Conservation (phyloP, 2,329 filamentous ascomycete genomes). For the Phaeoacremonium minimum region DNA sequence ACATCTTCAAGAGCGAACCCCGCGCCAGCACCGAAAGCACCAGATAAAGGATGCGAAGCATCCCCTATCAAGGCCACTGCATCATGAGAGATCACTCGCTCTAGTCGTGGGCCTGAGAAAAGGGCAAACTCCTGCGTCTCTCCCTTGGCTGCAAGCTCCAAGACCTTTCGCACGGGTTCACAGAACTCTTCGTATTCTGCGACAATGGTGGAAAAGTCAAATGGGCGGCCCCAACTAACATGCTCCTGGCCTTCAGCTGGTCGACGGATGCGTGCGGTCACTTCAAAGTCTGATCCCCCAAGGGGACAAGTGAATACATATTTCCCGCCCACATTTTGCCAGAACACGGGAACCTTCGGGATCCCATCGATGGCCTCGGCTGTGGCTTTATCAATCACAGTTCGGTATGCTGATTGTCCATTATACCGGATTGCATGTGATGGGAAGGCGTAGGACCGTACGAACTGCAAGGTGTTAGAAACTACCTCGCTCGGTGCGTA, state of each 20-base stretch:
- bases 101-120: conserved; percentile 23
- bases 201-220: conserved; percentile 13
- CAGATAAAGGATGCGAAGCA: conserved; percentile 49
- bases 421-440: conserved; percentile 40
- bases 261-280: conserved; percentile 20
- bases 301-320: conserved; percentile 28
- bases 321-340: conserved; percentile 21
- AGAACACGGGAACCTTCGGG: conserved; percentile 21
- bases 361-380: conserved; percentile 22
- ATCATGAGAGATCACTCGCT: conserved; percentile 19
- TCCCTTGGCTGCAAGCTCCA: conserved; percentile 19
- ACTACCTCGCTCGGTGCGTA: too few relatives aligned
- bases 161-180: conserved; percentile 20
- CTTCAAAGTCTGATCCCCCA: conserved; percentile 24
- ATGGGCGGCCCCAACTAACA: conserved; percentile 23
- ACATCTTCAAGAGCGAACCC: conserved; percentile 29
- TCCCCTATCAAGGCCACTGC: conserved; percentile 49
- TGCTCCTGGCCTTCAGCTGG: conserved; percentile 15
- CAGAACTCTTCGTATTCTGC: conserved; percentile 21
- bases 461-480: conserved; percentile 17
- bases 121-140: conserved; percentile 19
- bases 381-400: conserved; percentile 18
- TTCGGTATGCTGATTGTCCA: conserved; percentile 25
- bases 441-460: conserved; percentile 24
- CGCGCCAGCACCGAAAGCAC: conserved; percentile 33